Conservation (phyloP, 169 alveolate genomes). For the Besnoitia besnoiti region DNA sequence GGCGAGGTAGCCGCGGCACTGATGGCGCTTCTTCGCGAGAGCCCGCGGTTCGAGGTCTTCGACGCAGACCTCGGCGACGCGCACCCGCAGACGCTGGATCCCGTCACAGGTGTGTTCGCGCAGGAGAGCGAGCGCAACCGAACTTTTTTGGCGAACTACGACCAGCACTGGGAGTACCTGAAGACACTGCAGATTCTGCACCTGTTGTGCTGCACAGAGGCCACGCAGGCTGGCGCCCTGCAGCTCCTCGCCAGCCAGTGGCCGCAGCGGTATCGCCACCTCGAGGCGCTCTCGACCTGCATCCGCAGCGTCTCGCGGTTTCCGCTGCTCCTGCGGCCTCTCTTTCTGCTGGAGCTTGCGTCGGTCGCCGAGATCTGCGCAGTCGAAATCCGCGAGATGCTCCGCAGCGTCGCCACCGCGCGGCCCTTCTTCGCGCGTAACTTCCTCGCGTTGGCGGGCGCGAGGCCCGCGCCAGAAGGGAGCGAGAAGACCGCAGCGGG, state of each 20-base stretch:
- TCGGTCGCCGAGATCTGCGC: conserved; percentile 53
- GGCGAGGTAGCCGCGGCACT: conserved; percentile 19
- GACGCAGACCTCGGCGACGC: conserved; percentile 11
- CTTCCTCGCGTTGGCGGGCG: background rate
- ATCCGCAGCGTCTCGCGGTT: background rate
- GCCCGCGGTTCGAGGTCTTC: background rate
- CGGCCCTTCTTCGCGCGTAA: conserved; percentile 23
- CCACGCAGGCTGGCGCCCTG: conserved; percentile 49
- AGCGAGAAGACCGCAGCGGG: background rate
- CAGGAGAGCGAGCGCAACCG: conserved; percentile 41
- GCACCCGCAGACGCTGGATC: conserved; percentile 46
- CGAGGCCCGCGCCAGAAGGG: background rate
- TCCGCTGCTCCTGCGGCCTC: conserved; percentile 65
- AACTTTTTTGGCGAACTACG: conserved; percentile 30
- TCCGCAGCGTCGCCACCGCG: conserved; percentile 33
- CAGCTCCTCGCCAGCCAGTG: conserved; percentile 42
- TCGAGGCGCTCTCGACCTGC: conserved; percentile 54
- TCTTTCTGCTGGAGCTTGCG: conserved; percentile 65
- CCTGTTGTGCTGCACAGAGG: conserved; percentile 22
- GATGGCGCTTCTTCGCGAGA: background rate
- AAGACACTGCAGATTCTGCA: conserved; percentile 63
- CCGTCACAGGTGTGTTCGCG: conserved; percentile 30
- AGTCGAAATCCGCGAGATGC: conserved; percentile 53
- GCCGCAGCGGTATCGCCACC: conserved; percentile 56
- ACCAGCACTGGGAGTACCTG: conserved; percentile 62